A percentile compares a stretch with the other conserved stretches of the same genome.
These are phyloP conservation scores for Warburgia ugandensis DNA, from an alignment of 164 flowering plant species.

Conservation along the genomic window DNA sequence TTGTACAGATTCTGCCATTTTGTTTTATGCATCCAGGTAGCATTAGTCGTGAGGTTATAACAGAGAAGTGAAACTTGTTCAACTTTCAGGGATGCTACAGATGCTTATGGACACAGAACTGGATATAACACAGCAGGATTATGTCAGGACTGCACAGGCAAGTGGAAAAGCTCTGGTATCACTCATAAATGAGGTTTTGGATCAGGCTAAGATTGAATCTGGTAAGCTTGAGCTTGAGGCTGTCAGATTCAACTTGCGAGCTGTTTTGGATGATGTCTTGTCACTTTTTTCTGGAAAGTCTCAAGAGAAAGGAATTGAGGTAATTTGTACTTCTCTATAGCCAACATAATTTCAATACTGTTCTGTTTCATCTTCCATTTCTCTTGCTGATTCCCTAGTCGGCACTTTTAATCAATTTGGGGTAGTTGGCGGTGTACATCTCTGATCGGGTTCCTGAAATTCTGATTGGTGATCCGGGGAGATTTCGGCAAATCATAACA, in stretches of 20 bases:
- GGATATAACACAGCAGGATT: slow-evolving; percentile 63
- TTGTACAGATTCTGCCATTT: neutral
- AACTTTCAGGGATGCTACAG: slow-evolving; percentile 79
- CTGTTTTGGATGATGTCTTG: slow-evolving; percentile 63
- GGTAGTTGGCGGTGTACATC: slow-evolving; percentile 83
- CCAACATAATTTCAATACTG: slow-evolving; percentile 1
- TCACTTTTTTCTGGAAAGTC: slow-evolving; percentile 67
- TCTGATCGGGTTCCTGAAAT: slow-evolving; percentile 68
- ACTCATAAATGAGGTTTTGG: slow-evolving; percentile 85
- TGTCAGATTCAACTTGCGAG: slow-evolving; percentile 71
- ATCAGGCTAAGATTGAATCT: slow-evolving; percentile 96
- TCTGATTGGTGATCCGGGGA: slow-evolving; percentile 76
- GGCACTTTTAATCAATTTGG: too few species aligned
- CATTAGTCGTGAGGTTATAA: too few species aligned
- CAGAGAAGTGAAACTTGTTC: too few species aligned
- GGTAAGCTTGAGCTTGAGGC: slow-evolving; percentile 87
- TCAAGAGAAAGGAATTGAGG: slow-evolving; percentile 76
- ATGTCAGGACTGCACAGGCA: slow-evolving; percentile 73
- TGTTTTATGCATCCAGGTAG: too few species aligned
- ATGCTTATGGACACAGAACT: slow-evolving; percentile 91
- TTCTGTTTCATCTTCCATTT: slow-evolving; percentile 7
- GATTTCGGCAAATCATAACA: slow-evolving; percentile 81
- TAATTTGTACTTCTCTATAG: slow-evolving; percentile 14
- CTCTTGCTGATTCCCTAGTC: too few species aligned
- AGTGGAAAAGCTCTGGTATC: slow-evolving; percentile 82